phyloP scores from a whole-genome alignment of 1,284 basidiomycete genomes.

The Hypsizygus ulmarius region DNA sequence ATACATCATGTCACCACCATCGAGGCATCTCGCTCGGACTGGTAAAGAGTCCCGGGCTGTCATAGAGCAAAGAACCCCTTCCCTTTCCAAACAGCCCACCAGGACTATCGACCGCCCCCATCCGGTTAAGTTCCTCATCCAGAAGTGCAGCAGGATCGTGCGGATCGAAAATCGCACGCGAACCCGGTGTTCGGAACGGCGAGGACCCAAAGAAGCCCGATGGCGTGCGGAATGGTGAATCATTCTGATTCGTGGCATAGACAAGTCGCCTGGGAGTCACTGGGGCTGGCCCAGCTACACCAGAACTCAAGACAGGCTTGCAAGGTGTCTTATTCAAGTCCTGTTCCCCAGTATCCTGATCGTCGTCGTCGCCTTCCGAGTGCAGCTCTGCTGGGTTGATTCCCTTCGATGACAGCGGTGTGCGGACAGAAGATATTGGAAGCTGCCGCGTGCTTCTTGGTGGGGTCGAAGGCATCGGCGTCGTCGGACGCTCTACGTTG shows the following conservation, averaged over 20 bases:
- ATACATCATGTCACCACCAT: slow-evolving; percentile 41
- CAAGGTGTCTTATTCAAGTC: slow-evolving; percentile 49
- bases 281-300: slow-evolving; percentile 35
- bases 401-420: slow-evolving; percentile 65
- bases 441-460: slow-evolving; percentile 37
- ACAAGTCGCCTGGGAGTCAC: slow-evolving; percentile 58
- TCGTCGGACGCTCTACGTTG: slow-evolving; percentile 26
- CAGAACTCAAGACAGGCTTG: slow-evolving; percentile 35
- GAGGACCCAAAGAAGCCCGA: slow-evolving; percentile 35
- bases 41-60: slow-evolving; percentile 50
- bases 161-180: slow-evolving; percentile 56
- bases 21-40: slow-evolving; percentile 47
- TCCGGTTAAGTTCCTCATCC: slow-evolving; percentile 61
- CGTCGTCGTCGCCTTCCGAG: slow-evolving; percentile 26
- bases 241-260: slow-evolving; percentile 39
- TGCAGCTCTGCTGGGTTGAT: slow-evolving; percentile 36
- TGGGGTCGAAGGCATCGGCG: slow-evolving; percentile 36
- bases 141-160: slow-evolving; percentile 62
- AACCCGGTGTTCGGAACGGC: slow-evolving; percentile 59
- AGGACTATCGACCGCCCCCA: slow-evolving; percentile 53
- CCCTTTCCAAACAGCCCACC: slow-evolving; percentile 55
- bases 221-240: slow-evolving; percentile 60
- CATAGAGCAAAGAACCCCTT: slow-evolving; percentile 50
- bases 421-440: slow-evolving; percentile 54
- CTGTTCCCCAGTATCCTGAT: slow-evolving; percentile 39